Evolutionary conservation across 768 basidiomycete genomes (phyloP).

Genomic region (Lentinula lateritia): DNA sequence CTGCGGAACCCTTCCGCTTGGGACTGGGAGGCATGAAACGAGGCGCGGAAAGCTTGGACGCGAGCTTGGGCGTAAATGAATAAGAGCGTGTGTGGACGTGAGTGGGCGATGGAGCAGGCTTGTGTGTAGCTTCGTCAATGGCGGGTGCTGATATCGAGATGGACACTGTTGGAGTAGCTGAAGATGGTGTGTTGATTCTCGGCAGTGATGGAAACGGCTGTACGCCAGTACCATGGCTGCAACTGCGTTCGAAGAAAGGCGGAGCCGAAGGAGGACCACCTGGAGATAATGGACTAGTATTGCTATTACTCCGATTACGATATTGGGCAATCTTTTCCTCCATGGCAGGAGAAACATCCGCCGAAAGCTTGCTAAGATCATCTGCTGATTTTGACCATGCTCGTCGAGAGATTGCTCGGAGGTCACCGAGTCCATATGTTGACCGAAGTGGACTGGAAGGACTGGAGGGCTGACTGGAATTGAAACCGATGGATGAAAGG

Average conservation of each 20-base stretch:
- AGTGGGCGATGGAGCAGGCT: not conserved
- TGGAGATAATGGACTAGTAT: conserved; percentile 30
- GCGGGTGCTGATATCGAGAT: conserved; percentile 23
- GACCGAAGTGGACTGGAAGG: conserved; percentile 18
- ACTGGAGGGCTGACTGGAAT: conserved; percentile 35
- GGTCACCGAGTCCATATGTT: conserved; percentile 50
- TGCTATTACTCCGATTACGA: conserved; percentile 53
- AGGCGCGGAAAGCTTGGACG: conserved; percentile 61
- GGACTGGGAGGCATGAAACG: conserved; percentile 49
- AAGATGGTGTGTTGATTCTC: conserved; percentile 15
- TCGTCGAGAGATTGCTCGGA: conserved; percentile 63
- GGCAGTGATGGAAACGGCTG: conserved; percentile 38
- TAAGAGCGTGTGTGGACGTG: conserved; percentile 60
- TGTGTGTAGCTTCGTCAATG: conserved; percentile 18
- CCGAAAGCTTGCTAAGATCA: conserved; percentile 40
- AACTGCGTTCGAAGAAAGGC: conserved; percentile 12
- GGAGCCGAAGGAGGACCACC: conserved; percentile 24
- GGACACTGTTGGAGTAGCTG: conserved; percentile 28
- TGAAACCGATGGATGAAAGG: conserved; percentile 25
- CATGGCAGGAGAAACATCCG: conserved; percentile 36
- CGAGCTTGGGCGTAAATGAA: conserved; percentile 65
- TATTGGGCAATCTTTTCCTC: conserved; percentile 65
- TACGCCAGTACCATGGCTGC: conserved; percentile 9
- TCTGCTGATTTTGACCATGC: conserved; percentile 80
- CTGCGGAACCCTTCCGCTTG: conserved; percentile 48